phyloP scores from a whole-genome alignment of 768 basidiomycete species.

The Trametes punicea region DNA sequence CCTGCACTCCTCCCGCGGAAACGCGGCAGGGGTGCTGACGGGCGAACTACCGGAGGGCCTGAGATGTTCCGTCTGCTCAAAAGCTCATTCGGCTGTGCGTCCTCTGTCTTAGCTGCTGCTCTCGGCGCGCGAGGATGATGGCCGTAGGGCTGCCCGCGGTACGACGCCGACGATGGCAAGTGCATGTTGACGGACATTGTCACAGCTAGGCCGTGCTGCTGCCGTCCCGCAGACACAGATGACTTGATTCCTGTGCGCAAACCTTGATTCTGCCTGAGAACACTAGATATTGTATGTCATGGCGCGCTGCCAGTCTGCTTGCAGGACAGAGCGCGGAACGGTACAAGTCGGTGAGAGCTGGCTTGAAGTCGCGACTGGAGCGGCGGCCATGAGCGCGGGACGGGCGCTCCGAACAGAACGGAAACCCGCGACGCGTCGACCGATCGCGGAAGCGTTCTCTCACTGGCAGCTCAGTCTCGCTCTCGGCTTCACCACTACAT shows the following conservation, averaged over 20 bases:
- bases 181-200: neutral
- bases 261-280: no score
- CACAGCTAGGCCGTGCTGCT: no score
- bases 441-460: slow-evolving; percentile 6
- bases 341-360: no score
- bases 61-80: slow-evolving; percentile 1
- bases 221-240: no score
- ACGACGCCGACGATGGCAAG: neutral
- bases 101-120: neutral
- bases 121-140: neutral
- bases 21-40: neutral
- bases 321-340: no score
- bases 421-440: slow-evolving; percentile 4
- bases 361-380: no score
- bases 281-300: no score
- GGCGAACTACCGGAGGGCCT: neutral
- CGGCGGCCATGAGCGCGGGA: neutral
- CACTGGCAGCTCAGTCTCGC: neutral
- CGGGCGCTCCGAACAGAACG: slow-evolving; percentile 8
- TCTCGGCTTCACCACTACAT: neutral
- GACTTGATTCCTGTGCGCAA: no score
- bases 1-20: neutral
- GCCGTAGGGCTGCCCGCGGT: neutral
- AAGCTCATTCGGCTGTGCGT: slow-evolving; percentile 3
- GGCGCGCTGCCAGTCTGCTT: no score